These are phyloP conservation scores for Gracilaria gracilis DNA, from an alignment of 23 red algal genomes.

Conservation along the genomic window DNA sequence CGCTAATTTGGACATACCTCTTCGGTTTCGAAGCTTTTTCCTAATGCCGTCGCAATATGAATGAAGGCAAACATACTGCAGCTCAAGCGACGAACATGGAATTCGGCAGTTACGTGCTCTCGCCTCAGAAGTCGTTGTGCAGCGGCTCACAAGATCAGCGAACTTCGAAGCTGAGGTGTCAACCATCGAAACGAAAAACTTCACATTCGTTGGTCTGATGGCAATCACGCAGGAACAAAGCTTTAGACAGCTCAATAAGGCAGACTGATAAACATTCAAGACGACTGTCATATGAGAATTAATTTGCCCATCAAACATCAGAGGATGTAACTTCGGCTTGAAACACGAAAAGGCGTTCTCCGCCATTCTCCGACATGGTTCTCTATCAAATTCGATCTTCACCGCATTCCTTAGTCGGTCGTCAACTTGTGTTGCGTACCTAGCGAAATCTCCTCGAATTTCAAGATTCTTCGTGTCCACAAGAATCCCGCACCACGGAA, in stretches of 20 bases:
- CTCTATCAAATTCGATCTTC: slow-evolving; percentile 40
- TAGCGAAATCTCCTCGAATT: slow-evolving; percentile 50
- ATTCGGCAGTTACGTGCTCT: slow-evolving; percentile 8
- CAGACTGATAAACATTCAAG: slow-evolving; percentile 72
- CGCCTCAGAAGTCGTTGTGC: slow-evolving; percentile 5
- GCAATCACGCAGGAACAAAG: slow-evolving; percentile 37
- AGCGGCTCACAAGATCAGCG: slow-evolving; percentile 23
- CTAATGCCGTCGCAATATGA: slow-evolving; percentile 26
- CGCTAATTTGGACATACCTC: not conserved
- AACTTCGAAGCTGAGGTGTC: slow-evolving; percentile 20
- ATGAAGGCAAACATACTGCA: slow-evolving; percentile 37
- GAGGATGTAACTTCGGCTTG: slow-evolving; percentile 67
- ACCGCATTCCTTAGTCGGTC: slow-evolving; percentile 47
- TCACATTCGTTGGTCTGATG: slow-evolving; percentile 3
- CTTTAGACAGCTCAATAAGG: slow-evolving; percentile 49
- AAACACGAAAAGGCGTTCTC: slow-evolving; percentile 50
- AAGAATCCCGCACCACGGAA: slow-evolving; percentile 67
- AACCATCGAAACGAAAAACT: slow-evolving; percentile 23
- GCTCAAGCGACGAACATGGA: slow-evolving; percentile 18
- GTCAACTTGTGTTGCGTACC: slow-evolving; percentile 23
- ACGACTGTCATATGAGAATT: slow-evolving; percentile 54
- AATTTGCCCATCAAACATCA: slow-evolving; percentile 63
- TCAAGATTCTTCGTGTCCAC: slow-evolving; percentile 46
- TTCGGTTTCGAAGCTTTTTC: slow-evolving; percentile 20
- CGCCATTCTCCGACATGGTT: not conserved